phyloP scores from a whole-genome alignment of 257 asterid genomes.

The Sherardia arvensis region DNA sequence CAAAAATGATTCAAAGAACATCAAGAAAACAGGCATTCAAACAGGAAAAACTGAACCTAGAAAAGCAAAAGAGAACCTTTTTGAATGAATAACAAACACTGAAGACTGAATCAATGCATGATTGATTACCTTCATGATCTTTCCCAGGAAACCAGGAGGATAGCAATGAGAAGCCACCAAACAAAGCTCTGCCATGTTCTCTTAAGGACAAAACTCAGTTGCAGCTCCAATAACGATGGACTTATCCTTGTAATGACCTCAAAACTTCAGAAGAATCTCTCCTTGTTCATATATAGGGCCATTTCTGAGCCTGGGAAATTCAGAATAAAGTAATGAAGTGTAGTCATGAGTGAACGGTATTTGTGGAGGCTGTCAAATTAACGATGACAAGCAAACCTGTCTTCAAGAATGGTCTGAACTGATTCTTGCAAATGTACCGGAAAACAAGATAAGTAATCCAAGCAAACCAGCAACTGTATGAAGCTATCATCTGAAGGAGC shows the following conservation, averaged over 20 bases:
- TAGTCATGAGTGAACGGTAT: conserved; percentile 5
- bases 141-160: conserved; percentile 34
- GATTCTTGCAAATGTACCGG: too few relatives aligned
- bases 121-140: conserved; percentile 33
- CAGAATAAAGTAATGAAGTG: too few relatives aligned
- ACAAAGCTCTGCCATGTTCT: conserved; percentile 42
- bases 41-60: too few relatives aligned
- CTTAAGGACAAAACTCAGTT: conserved; percentile 12
- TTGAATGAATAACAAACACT: neutral
- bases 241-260: conserved; percentile 35
- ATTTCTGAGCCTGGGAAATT: neutral
- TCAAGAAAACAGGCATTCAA: neutral
- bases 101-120: neutral
- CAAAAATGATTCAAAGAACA: neutral
- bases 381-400: too few relatives aligned
- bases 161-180: conserved; percentile 65
- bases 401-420: too few relatives aligned
- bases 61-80: neutral
- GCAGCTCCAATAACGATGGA: conserved; percentile 12
- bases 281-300: too few relatives aligned
- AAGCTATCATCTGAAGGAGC: too few relatives aligned
- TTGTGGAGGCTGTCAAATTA: too few relatives aligned
- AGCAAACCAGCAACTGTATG: too few relatives aligned
- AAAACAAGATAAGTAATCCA: too few relatives aligned
- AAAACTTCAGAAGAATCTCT: conserved; percentile 23